A percentile compares a stretch with the other conserved stretches of the same genome.
These are phyloP conservation scores for Vanrija sp. DNA, from an alignment of 1,284 basidiomycete genomes.

Conservation along the genomic window DNA sequence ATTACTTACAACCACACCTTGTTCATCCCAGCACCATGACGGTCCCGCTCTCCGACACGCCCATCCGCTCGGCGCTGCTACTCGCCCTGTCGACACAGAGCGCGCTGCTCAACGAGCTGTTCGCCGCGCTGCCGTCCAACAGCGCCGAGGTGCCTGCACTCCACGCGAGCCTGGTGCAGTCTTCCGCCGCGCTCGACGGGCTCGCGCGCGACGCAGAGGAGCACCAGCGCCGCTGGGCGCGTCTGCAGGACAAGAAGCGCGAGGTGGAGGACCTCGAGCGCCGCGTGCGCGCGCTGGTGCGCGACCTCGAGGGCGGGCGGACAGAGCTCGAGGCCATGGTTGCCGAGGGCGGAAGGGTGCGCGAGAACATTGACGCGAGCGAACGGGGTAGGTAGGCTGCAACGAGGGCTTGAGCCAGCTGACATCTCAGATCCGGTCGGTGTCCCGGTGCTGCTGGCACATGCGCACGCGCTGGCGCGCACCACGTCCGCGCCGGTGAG, in stretches of 20 bases:
- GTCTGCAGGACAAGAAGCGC: slow-evolving; percentile 21
- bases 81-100: slow-evolving; percentile 37
- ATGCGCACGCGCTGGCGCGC: slow-evolving; percentile 33
- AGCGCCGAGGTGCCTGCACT: slow-evolving; percentile 10
- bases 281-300: slow-evolving; percentile 21
- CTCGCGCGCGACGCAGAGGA: slow-evolving; percentile 23
- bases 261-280: slow-evolving; percentile 31
- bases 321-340: slow-evolving; percentile 35
- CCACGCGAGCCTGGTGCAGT: slow-evolving; percentile 20
- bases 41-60: slow-evolving; percentile 8
- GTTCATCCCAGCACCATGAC: neutral
- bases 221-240: slow-evolving; percentile 32
- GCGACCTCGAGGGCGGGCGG: slow-evolving; percentile 26
- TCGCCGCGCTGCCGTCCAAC: slow-evolving; percentile 19
- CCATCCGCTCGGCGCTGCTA: slow-evolving; percentile 30
- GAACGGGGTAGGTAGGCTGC: slow-evolving; percentile 23
- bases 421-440: slow-evolving; percentile 25
- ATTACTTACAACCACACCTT: no score
- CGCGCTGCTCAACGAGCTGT: slow-evolving; percentile 34
- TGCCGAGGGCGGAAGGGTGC: slow-evolving; percentile 17
- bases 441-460: slow-evolving; percentile 28
- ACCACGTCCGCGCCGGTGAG: slow-evolving; percentile 40
- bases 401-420: neutral
- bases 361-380: slow-evolving; percentile 27
- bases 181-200: slow-evolving; percentile 20